Base-by-base conservation (phyloP, 2,329 filamentous ascomycete genomes). In the Exophiala alcalophila region DNA sequence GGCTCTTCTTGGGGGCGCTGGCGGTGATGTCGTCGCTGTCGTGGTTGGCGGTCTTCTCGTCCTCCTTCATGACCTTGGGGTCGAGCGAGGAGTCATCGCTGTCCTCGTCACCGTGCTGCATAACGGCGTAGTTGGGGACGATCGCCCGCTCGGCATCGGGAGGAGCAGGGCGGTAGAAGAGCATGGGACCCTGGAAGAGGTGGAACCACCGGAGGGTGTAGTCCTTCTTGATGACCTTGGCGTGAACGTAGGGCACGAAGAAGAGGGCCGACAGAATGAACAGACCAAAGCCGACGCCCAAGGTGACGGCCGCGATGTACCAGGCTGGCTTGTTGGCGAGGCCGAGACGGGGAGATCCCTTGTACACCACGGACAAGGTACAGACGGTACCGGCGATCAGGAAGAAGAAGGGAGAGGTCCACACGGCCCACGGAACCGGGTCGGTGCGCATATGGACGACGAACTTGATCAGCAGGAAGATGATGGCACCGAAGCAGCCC, bases 41-140 rank as follows among this genome's bases (percentile, higher is more conserved):
- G 56, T 14, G 57, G 19, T 10, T 8, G 54, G 36, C 54, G 53
- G 30, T 59, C 55, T 29, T 59, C 41, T 21, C 23, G 19, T 18
- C 30, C 18, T 14, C 38, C 20, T 28, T 19, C 18, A 32, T 16
- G 8, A 6, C 21, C n/a, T 5, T 16, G 10, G 32, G 25, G 19
- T 40, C 41, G 12, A 28, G 35, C 15, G 34, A 12, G 29, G 10
- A 14, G 25, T 21, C 20, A n/a, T 34, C 40, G 19, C 34, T 53
- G 3, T 69, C 58, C 2, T 72, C 67, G 1, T 78, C 74, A 0
- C 76, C 65, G 0, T 86, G 70, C 62, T 90, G 84, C 18, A 90
- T 68, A 27, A 90, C 84, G 31, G 83, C 82, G 60, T 90, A 91
- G 71, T 90, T 75, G 61, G 84, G 85, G 8, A 90, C 79, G 3